Base-by-base conservation (phyloP, 78 protist genomes). In the Emiliania huxleyi region DNA sequence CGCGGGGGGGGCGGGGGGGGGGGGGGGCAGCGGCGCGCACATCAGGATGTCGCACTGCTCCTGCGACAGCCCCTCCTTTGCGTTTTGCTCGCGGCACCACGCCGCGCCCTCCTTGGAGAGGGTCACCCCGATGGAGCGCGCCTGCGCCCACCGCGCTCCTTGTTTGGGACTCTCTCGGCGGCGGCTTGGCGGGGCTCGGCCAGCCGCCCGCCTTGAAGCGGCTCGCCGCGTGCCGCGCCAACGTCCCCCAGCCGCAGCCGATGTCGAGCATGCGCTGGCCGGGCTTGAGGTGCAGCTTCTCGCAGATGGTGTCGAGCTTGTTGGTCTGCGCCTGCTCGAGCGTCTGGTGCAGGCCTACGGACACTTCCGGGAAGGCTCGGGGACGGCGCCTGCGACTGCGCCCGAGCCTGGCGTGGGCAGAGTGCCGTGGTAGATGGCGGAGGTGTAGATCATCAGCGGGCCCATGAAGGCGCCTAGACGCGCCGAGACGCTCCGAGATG, bases 211-310 rank as follows among this genome's bases (percentile, higher is more conserved):
- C 95, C 23, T 77, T 77, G 71, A 56, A 77, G 40, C 90, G 6
- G 23, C 15, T 23, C 45, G 77, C 95, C 18, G 95, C 95, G n/a
- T 91, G 93, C 21, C 95, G 93, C 37, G 49, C 73, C 45, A 94
- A 89, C 26, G 95, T 94, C 8, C 95, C 95, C 95, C 95, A 94
- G 37, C 95, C 95, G 77, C 95, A 94, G n/a, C 95, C 95, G 69
- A 94, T 94, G 92, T 94, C 95, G 52, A 94, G 94, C 42, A 91
- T 44, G 37, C 40, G 1, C 25, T 44, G 84, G 69, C 95, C 95
- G 45, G 83, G 2, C 91, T 94, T 55, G 29, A 94, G 56, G 49
- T n/a, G 85, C n/a, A 94, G n/a, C 91, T 91, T 91, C 46, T 83
- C 75, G 92, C 95, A 94, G 22, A 94, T n/a, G 46, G 42, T 29